Conservation (phyloP, 192 early-diverging fungal genomes). For the Umbelopsis ramanniana region DNA sequence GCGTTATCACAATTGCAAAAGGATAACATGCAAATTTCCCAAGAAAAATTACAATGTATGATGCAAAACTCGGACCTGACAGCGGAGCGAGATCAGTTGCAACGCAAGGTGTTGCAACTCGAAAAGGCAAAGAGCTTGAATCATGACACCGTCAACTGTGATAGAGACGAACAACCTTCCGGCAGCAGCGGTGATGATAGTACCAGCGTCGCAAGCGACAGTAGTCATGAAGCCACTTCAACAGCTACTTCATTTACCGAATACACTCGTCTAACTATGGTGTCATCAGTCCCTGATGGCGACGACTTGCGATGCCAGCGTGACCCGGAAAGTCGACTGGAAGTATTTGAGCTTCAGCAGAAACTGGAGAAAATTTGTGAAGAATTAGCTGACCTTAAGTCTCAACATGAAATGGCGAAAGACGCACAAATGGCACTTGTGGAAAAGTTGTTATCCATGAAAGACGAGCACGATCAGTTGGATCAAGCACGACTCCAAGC, state of each 20-base stretch:
- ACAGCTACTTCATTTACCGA: constrained; percentile 5
- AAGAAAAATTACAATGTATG: neutral
- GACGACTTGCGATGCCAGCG: neutral
- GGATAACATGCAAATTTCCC: constrained; percentile 19
- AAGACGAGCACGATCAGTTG: constrained; percentile 26
- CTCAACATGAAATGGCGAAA: constrained; percentile 34
- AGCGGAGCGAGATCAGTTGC: neutral
- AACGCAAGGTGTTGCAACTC: neutral
- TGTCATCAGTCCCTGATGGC: neutral
- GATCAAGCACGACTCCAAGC: constrained; percentile 23
- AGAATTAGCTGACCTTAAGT: constrained; percentile 30
- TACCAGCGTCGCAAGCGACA: constrained; percentile 1
- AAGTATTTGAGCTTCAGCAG: constrained; percentile 40
- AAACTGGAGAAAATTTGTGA: constrained; percentile 29
- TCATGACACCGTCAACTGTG: neutral
- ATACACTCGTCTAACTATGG: neutral
- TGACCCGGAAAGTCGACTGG: constrained; percentile 7
- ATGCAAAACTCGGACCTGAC: neutral
- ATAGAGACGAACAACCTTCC: neutral
- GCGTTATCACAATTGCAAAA: constrained; percentile 23
- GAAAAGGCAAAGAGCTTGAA: neutral
- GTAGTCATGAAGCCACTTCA: constrained; percentile 7
- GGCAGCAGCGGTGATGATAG: neutral
- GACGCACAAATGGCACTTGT: constrained; percentile 37
- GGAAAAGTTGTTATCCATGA: constrained; percentile 36